Conservation (phyloP, 83 land plant genomes). For the Picea abies region DNA sequence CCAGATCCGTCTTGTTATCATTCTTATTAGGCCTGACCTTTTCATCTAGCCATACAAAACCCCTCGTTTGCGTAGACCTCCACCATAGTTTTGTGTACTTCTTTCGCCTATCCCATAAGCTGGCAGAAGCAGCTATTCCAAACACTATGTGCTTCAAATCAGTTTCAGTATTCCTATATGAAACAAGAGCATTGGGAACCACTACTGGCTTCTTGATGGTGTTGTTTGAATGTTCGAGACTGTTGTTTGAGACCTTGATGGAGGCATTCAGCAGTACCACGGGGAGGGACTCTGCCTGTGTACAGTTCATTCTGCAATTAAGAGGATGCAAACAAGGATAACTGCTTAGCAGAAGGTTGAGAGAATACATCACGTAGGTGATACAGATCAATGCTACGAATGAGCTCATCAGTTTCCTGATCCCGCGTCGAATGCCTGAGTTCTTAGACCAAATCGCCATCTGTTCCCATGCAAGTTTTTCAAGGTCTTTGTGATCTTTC, state of each 20-base stretch:
- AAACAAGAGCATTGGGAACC: not conserved
- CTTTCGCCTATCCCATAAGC: constrained; percentile 67
- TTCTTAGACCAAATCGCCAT: not conserved
- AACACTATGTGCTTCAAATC: constrained; percentile 62
- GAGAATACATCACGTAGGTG: constrained; percentile 41
- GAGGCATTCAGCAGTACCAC: not conserved
- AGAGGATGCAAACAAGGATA: constrained; percentile 20
- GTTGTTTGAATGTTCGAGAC: not conserved
- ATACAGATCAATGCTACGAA: constrained; percentile 23
- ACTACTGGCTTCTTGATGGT: not conserved
- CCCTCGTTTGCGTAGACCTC: constrained; percentile 56
- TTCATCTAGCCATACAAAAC: constrained; percentile 73
- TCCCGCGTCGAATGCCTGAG: not conserved
- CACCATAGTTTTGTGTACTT: constrained; percentile 77
- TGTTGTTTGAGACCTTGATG: not conserved
- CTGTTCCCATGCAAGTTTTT: constrained; percentile 14
- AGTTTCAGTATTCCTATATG: constrained; percentile 2
- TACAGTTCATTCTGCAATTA: not conserved
- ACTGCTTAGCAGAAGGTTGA: constrained; percentile 37
- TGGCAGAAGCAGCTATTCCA: constrained; percentile 81
- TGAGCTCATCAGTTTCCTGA: constrained; percentile 6
- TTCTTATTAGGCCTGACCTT: constrained; percentile 16
- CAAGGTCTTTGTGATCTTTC: not conserved
- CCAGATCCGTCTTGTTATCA: not conserved
- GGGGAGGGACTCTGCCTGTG: not conserved